Base-by-base conservation (phyloP, 768 basidiomycete genomes). In the Plicaturopsis crispa region DNA sequence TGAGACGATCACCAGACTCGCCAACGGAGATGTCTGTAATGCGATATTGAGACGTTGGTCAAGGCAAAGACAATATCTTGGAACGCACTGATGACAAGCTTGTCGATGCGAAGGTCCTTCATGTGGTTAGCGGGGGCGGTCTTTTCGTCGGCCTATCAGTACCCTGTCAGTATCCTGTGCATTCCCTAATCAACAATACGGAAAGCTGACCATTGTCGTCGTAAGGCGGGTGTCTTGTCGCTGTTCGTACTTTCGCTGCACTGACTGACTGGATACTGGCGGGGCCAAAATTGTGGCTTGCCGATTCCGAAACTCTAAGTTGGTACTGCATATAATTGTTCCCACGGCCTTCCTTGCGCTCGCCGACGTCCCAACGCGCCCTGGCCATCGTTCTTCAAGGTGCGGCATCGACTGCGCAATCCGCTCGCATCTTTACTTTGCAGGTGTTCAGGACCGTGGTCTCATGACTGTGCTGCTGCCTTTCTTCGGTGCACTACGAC, bases 1-100 rank as follows among this genome's bases (percentile, higher is more conserved):
- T 99, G 55, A 98, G 75, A 60, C 94, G 79, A 78, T 99, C 94
- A 69, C 94, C 94, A 54, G 93, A 97, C 75, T 98, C 96, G 61
- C 96, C 96, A 55, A 99, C 96, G 54, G 92, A 96, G 69, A 99
- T 99, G 83, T 99, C 94, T 93, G 58, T 23, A 22, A 33, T 41
- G 33, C 34, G 28, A 36, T 33, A 42, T 41, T 36, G 43, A 39
- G 31, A 39, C 43, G 33, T 40, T 44, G 41, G 31, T 37, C 31
- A 19, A 24, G 36, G 26, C 24, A 31, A 18, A 42, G 20, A 31
- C 32, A 13, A 39, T 20, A n/a, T 38, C 33, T 36, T 33, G 30
- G 21, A 33, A 87, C 92, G 59, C 67, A 98, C 94, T 98, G 78
- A 98, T 92, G 69, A 94, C 91, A 60, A 98, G 82, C 78, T 99